Evolutionary conservation across 2,329 filamentous ascomycete genomes (phyloP).

Genomic region (Ophiocordyceps polyrhachis-furcata): DNA sequence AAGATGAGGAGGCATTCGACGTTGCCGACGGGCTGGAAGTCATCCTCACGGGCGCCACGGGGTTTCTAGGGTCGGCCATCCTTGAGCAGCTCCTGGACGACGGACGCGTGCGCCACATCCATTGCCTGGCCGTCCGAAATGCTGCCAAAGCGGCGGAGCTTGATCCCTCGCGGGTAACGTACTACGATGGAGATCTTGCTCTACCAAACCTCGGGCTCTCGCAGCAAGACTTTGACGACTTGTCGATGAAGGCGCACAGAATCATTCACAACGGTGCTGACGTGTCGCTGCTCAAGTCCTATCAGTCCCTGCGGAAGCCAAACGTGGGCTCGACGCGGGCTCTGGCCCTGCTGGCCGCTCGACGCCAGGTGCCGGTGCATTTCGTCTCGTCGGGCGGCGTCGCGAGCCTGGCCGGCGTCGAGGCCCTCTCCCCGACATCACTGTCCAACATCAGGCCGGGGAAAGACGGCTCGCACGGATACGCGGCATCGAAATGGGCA

Average conservation of each 20-base stretch:
- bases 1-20: not conserved
- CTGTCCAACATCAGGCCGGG: slow-evolving; percentile 4
- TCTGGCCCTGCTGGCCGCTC: slow-evolving; percentile 12
- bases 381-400: slow-evolving; percentile 11
- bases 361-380: slow-evolving; percentile 10
- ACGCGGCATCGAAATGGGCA: slow-evolving; percentile 15
- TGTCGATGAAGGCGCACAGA: slow-evolving; percentile 7
- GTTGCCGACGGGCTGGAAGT: not conserved
- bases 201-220: slow-evolving; percentile 8
- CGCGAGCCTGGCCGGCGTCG: not conserved
- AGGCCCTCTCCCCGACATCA: slow-evolving; percentile 3
- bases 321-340: slow-evolving; percentile 18
- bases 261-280: slow-evolving; percentile 37
- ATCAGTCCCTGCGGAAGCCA: slow-evolving; percentile 11
- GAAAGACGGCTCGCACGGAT: slow-evolving; percentile 12
- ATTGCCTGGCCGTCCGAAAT: slow-evolving; percentile 21
- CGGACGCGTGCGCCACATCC: slow-evolving; percentile 14
- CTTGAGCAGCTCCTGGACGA: slow-evolving; percentile 5
- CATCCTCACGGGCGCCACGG: slow-evolving; percentile 2
- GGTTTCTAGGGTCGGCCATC: slow-evolving; percentile 3
- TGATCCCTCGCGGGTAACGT: slow-evolving; percentile 4
- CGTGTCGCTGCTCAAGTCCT: slow-evolving; percentile 17
- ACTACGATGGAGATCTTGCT: slow-evolving; percentile 11
- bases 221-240: not conserved
- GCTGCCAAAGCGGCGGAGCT: slow-evolving; percentile 3